These are phyloP conservation scores for Pseudozyma pruni DNA, from an alignment of 1,284 basidiomycete species.

Conservation along the genomic window DNA sequence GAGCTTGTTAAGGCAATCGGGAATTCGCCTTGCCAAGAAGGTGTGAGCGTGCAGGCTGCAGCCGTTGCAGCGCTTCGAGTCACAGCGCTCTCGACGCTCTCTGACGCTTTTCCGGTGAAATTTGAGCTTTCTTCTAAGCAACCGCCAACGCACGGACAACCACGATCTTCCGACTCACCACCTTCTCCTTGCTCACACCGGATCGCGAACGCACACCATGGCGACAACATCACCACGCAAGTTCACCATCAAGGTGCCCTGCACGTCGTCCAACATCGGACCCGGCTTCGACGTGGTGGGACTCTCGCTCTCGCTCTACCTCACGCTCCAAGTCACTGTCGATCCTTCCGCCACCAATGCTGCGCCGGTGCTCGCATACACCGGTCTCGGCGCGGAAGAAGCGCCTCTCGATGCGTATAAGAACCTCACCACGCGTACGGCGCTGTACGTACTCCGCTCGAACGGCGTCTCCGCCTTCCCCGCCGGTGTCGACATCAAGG, in stretches of 20 bases:
- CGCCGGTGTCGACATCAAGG: conserved; percentile 73
- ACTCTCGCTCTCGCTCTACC: conserved; percentile 88
- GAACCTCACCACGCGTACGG: conserved; percentile 97
- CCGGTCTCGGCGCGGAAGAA: conserved; percentile 87
- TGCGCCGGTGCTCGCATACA: conserved; percentile 78
- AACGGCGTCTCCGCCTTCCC: conserved; percentile 82
- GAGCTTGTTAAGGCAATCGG: too few relatives aligned
- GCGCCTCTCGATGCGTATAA: conserved; percentile 95
- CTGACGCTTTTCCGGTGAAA: too few relatives aligned
- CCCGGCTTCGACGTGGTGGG: conserved; percentile 99
- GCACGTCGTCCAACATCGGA: conserved; percentile 97
- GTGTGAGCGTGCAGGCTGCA: too few relatives aligned
- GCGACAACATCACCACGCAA: conserved; percentile 10
- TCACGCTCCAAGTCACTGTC: conserved; percentile 79
- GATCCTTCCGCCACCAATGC: conserved; percentile 17
- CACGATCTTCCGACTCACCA: not conserved
- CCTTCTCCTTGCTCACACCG: too few relatives aligned
- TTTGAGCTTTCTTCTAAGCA: not conserved
- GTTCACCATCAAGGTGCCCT: conserved; percentile 83
- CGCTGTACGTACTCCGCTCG: conserved; percentile 94
- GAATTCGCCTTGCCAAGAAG: too few relatives aligned
- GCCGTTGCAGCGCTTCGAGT: too few relatives aligned
- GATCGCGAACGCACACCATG: not conserved
- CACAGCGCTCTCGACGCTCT: too few relatives aligned
- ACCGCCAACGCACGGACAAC: not conserved